Evolutionary conservation across 2,329 filamentous ascomycete genomes (phyloP).

Genomic region (Hymenoscyphus scutula): DNA sequence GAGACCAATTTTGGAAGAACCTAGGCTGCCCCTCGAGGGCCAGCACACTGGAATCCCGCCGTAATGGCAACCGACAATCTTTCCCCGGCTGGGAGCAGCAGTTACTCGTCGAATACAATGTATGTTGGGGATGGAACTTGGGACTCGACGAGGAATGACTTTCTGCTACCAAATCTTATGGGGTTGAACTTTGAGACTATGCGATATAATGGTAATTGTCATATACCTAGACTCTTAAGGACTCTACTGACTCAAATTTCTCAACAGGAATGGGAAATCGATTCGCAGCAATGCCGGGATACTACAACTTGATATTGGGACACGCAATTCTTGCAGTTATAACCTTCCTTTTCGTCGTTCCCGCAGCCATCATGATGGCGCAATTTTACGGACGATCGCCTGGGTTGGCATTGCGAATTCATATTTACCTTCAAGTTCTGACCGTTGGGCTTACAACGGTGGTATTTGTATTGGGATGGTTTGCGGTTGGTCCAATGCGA

Average conservation of each 20-base stretch:
- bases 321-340: slow-evolving; percentile 72
- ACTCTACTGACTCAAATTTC: slow-evolving; percentile 14
- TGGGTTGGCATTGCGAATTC: slow-evolving; percentile 62
- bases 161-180: slow-evolving; percentile 73
- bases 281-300: slow-evolving; percentile 66
- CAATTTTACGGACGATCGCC: slow-evolving; percentile 66
- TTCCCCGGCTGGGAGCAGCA: slow-evolving; percentile 64
- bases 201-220: slow-evolving; percentile 71
- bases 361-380: slow-evolving; percentile 69
- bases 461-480: slow-evolving; percentile 71
- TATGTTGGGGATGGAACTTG: slow-evolving; percentile 80
- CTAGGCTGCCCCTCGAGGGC: slow-evolving; percentile 23
- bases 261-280: slow-evolving; percentile 73
- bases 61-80: slow-evolving; percentile 34
- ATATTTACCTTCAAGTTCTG: slow-evolving; percentile 72
- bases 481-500: slow-evolving; percentile 71
- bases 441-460: slow-evolving; percentile 66
- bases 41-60: slow-evolving; percentile 21
- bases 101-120: slow-evolving; percentile 72
- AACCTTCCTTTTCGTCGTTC: slow-evolving; percentile 72
- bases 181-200: slow-evolving; percentile 79
- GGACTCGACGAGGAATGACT: slow-evolving; percentile 74
- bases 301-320: slow-evolving; percentile 66
- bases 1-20: not conserved
- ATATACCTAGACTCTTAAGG: not conserved